Base-by-base conservation (phyloP, 1,139 yeast species). In the Yamadazyma trypodendri region DNA sequence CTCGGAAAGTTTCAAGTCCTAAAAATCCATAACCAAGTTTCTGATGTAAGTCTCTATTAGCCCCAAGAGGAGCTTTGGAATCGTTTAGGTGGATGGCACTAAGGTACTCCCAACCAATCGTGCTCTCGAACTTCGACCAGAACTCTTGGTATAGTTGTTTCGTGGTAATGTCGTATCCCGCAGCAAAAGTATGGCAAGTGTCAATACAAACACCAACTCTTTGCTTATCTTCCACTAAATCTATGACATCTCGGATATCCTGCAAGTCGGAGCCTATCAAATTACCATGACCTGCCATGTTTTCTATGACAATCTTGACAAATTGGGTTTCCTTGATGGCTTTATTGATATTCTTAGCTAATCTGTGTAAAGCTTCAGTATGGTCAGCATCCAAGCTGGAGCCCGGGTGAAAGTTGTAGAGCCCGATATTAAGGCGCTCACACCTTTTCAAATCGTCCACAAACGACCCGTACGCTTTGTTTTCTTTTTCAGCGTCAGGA, bases 241-340 rank as follows among this genome's bases (percentile, higher is more conserved):
- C 84, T 34, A 92, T 88, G 14, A 94, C 90, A 23, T 75, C 77
- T 24, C 74, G 68, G 32, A 92, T 68, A 54, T 92, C 98, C 48
- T 84, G 79, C 28, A 92, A 63, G 33, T 77, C 71, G 3, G 94
- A 84, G 1, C 98, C 98, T 34, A 92, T 84, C 42, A 90, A 72
- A 45, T 86, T 84, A 6, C 96, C 96, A 50, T 89, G 95, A 10
- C 98, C 98, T 0, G 98, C 97, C 98, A 94, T 92, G 56, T 92
- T 92, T 56, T 92, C 99, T 41, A 94, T 73, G 10, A 92, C 95
- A 35, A 92, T 82, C 55, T 83, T 88, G 24, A 92, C 97, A 54
- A 80, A 83, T 5, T 62, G 52, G 0, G 98, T 92, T 40, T 79
- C 80, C 22, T 64, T 61, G 32, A 86, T 83, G 6, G 95, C 97